Evolutionary conservation across 2,329 filamentous ascomycete genomes (phyloP).

Genomic region (Thelonectria rubi): DNA sequence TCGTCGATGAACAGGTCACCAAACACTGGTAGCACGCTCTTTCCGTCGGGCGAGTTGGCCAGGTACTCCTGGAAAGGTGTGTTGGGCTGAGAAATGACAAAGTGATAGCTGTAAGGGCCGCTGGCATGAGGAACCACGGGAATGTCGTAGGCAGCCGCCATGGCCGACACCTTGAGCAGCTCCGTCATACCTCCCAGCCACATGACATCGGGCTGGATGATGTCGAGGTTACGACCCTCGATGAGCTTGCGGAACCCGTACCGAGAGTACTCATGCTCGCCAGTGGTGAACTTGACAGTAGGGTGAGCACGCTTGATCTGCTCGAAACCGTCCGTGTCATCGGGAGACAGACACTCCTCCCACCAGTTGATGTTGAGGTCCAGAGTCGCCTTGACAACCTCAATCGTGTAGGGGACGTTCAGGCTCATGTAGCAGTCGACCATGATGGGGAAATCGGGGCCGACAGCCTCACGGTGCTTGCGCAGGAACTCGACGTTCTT

Average conservation of each 20-base stretch:
- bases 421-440: slow-evolving; percentile 98
- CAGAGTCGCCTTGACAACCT: slow-evolving; percentile 84
- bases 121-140: slow-evolving; percentile 95
- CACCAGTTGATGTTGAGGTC: slow-evolving; percentile 95
- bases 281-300: slow-evolving; percentile 91
- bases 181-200: slow-evolving; percentile 95
- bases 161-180: slow-evolving; percentile 85
- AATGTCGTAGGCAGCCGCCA: slow-evolving; percentile 92
- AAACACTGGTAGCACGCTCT: slow-evolving; percentile 90
- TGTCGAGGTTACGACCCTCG: slow-evolving; percentile 90
- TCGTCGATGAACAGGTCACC: slow-evolving; percentile 91
- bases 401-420: slow-evolving; percentile 91
- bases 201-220: slow-evolving; percentile 96
- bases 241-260: slow-evolving; percentile 96
- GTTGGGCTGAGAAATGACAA: slow-evolving; percentile 92
- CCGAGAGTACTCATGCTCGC: slow-evolving; percentile 93
- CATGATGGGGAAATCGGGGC: slow-evolving; percentile 90
- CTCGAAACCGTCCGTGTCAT: slow-evolving; percentile 90
- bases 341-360: slow-evolving; percentile 92
- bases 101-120: slow-evolving; percentile 95
- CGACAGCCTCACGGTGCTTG: slow-evolving; percentile 84
- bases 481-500: slow-evolving; percentile 92
- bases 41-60: slow-evolving; percentile 90
- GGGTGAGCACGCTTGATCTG: slow-evolving; percentile 92
- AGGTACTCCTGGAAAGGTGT: slow-evolving; percentile 96